Percentiles rank a stretch among this genome's conserved stretches.
phyloP scores from a whole-genome alignment of 305 asterid species.

The Galium porrigens region DNA sequence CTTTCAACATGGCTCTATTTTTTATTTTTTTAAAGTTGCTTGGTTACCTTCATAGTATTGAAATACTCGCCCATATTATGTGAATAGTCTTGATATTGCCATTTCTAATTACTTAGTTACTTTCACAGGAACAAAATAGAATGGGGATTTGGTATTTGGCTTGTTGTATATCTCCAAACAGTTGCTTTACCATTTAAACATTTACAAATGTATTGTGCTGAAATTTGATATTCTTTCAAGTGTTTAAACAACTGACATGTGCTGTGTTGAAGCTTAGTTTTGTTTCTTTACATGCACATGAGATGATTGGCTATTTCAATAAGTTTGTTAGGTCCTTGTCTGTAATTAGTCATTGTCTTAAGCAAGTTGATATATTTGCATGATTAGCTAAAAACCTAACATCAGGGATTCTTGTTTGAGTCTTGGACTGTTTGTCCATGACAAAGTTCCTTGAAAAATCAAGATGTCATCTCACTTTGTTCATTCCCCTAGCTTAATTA shows the following conservation, averaged over 20 bases:
- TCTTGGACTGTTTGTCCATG: background rate
- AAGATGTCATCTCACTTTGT: background rate
- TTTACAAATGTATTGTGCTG: no score
- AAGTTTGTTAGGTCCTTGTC: background rate
- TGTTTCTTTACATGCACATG: background rate
- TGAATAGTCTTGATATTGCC: no score
- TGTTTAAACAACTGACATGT: background rate
- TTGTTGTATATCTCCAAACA: background rate
- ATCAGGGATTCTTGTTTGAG: background rate
- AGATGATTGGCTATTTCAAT: background rate
- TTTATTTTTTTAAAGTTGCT: background rate
- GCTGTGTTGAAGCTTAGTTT: background rate
- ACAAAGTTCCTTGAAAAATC: background rate
- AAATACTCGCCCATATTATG: background rate
- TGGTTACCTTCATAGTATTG: background rate
- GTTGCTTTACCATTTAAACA: constrained; percentile 1
- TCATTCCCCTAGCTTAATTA: background rate
- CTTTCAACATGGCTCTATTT: background rate
- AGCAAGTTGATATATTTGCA: background rate
- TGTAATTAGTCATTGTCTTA: background rate
- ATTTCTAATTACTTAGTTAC: background rate
- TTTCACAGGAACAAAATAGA: background rate
- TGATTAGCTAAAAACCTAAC: background rate
- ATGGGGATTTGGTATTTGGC: background rate
- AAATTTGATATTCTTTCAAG: background rate